Conservation (phyloP, 495 filamentous ascomycete genomes). For the Aspergillus hancockii region DNA sequence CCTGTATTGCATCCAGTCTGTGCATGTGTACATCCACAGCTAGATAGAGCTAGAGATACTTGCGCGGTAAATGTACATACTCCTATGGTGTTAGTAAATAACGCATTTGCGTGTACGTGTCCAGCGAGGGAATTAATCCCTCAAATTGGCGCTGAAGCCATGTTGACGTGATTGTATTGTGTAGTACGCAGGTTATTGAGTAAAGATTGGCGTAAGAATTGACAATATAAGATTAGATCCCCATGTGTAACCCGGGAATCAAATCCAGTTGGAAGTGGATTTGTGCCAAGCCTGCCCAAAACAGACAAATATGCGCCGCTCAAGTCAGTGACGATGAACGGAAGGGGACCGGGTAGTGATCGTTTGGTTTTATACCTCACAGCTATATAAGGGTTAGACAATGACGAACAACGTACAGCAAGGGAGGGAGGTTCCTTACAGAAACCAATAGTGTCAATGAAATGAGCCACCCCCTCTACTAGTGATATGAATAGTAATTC, state of each 20-base stretch:
- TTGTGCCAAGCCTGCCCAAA: background rate
- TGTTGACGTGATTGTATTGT: background rate
- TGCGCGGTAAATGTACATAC: background rate
- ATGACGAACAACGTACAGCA: background rate
- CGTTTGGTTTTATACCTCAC: background rate
- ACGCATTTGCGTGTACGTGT: background rate
- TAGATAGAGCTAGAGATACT: background rate
- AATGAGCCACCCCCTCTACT: background rate
- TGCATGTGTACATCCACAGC: background rate
- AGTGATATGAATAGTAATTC: background rate
- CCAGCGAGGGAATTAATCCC: background rate
- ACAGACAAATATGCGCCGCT: background rate
- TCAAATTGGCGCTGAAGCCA: background rate
- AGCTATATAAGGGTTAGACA: background rate
- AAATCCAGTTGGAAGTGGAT: slow-evolving; percentile 4
- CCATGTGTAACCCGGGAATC: background rate
- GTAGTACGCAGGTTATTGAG: background rate
- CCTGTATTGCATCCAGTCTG: no score
- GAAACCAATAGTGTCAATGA: background rate
- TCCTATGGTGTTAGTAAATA: background rate
- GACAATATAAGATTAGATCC: background rate
- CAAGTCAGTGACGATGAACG: background rate
- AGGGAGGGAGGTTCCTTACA: background rate
- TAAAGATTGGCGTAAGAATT: slow-evolving; percentile 2
- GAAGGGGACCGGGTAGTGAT: background rate